Conservation (phyloP, 768 basidiomycete genomes). For the Chalciporus piperatus region DNA sequence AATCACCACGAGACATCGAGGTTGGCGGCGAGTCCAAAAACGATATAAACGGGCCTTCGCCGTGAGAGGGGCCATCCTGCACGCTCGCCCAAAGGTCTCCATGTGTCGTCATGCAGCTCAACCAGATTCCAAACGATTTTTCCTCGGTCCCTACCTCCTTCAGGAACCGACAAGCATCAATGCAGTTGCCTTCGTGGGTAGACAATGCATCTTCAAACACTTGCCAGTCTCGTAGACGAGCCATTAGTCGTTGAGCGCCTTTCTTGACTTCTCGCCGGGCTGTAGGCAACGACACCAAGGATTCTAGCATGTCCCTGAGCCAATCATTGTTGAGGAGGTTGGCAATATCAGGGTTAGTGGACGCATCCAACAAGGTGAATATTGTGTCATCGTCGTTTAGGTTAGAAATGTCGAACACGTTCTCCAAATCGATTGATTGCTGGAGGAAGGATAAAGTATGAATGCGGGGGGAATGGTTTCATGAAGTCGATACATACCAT, state of each 20-base stretch:
- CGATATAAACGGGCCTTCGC: constrained; percentile 35
- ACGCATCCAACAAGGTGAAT: constrained; percentile 58
- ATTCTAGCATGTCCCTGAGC: constrained; percentile 24
- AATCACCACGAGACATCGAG: constrained; percentile 48
- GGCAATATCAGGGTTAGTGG: constrained; percentile 63
- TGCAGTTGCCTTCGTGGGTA: constrained; percentile 51
- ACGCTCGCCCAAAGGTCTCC: constrained; percentile 44
- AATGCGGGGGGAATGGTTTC: not conserved
- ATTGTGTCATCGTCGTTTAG: constrained; percentile 55
- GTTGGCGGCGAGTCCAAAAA: constrained; percentile 34
- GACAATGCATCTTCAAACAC: constrained; percentile 59
- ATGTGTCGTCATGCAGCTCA: constrained; percentile 65
- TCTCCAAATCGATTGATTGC: constrained; percentile 55
- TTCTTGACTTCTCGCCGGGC: constrained; percentile 40
- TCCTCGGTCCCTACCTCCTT: constrained; percentile 65
- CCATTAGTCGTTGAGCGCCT: constrained; percentile 46
- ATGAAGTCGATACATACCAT: constrained; percentile 36
- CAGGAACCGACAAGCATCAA: constrained; percentile 46
- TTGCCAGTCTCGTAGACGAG: constrained; percentile 57
- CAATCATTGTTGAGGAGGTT: constrained; percentile 42
- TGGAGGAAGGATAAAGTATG: constrained; percentile 31
- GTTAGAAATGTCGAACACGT: constrained; percentile 51
- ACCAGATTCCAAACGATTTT: constrained; percentile 67
- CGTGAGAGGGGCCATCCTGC: constrained; percentile 11
- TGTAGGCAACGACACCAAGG: constrained; percentile 28